Evolutionary conservation across 129 eudicot species (phyloP), one percentile per base, ranked within the genome.

Genomic region (Scalesia atractyloides): DNA sequence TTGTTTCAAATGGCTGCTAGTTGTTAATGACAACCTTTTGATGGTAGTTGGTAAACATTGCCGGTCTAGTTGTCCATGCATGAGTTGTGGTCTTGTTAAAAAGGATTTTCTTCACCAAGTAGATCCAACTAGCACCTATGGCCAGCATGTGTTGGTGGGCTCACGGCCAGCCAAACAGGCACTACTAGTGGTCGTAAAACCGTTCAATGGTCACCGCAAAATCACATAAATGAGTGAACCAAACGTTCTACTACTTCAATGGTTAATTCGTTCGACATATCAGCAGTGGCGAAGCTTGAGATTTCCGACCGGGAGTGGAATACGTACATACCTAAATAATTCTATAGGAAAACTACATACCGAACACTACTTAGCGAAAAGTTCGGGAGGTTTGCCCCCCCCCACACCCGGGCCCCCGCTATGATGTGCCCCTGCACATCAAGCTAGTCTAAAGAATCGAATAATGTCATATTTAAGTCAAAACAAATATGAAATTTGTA

Each of bases 11-110:
- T 73, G 78, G 78, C 66, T 48, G 62, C 13, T 44, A 60, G 9
- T 72, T 60, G 59, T 30, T 46, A 30, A 24, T 17, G 22, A 43
- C 17, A 33, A 73, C 63, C 36, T 61, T 33, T 46, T 49, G 61
- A 62, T 48, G 36, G 78, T 17, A 62, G 70, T 62, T 62, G 78
- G 78, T 73, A 17, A 18, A 14, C 70, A 49, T 62, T 73, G 78
- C 39, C 78, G 70, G 70, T 47, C 37, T 62, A 59, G 46, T 46
- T 72, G 68, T 72, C 30, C 10, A 48, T 26, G 9, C 10, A 48
- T 26, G 9, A 26, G 14, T 60, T 47, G 69, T 73, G 70, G 62
- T 62, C 70, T 11, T 34, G 68, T 24, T 46, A 26, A n/a, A 67
- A 56, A 57, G 66, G 54, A 54, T 37, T 17, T 71, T 13, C 12